These are phyloP conservation scores for Aspergillus hortae DNA, from an alignment of 2,329 filamentous ascomycete genomes.

Conservation along the genomic window DNA sequence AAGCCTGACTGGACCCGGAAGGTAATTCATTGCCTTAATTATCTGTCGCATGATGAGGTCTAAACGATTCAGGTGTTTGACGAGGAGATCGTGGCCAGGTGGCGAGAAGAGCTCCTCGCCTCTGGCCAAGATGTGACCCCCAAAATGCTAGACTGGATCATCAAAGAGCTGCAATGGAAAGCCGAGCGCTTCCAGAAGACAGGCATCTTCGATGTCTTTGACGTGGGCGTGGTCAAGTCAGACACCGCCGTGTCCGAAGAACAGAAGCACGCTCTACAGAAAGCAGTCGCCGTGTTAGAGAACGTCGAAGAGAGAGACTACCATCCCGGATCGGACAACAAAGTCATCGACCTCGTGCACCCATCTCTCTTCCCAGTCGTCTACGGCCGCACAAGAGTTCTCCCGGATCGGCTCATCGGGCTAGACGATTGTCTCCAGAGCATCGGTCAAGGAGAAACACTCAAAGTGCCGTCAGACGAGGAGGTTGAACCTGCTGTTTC, in stretches of 20 bases:
- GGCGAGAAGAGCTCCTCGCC: slow-evolving; percentile 27
- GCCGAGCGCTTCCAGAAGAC: slow-evolving; percentile 37
- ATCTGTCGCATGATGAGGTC: slow-evolving; percentile 34
- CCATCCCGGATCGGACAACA: slow-evolving; percentile 56
- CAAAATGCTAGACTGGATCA: slow-evolving; percentile 37
- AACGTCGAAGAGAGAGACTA: slow-evolving; percentile 53
- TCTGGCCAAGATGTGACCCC: slow-evolving; percentile 24
- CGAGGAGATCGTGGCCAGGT: slow-evolving; percentile 30
- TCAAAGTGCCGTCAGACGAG: slow-evolving; percentile 8
- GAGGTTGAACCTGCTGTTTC: neutral
- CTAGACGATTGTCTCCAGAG: slow-evolving; percentile 23
- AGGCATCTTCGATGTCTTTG: slow-evolving; percentile 43
- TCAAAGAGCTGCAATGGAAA: slow-evolving; percentile 51
- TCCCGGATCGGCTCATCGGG: slow-evolving; percentile 16
- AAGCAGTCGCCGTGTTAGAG: slow-evolving; percentile 51
- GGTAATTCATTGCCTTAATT: slow-evolving; percentile 22
- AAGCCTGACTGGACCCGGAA: slow-evolving; percentile 43
- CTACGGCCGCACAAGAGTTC: slow-evolving; percentile 25
- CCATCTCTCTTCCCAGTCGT: slow-evolving; percentile 50
- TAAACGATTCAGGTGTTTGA: slow-evolving; percentile 27
- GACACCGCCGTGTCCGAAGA: slow-evolving; percentile 45
- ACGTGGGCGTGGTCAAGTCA: slow-evolving; percentile 52
- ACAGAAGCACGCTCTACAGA: slow-evolving; percentile 42
- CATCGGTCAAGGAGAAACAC: slow-evolving; percentile 13
- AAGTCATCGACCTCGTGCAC: slow-evolving; percentile 63